These are phyloP conservation scores for Larix kaempferi DNA, from an alignment of 75 land plant species.

Conservation along the genomic window DNA sequence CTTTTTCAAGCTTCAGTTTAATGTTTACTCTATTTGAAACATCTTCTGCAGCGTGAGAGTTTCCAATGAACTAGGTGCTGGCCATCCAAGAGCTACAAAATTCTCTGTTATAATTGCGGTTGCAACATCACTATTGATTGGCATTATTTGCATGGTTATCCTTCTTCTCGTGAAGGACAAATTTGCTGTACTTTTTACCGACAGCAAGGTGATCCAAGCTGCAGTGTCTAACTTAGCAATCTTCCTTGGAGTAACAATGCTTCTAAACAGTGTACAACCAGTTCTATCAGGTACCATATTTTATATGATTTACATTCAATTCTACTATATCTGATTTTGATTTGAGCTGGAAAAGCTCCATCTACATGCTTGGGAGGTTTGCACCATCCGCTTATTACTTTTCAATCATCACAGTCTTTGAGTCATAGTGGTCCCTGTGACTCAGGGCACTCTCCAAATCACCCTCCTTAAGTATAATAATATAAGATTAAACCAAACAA, in stretches of 20 bases:
- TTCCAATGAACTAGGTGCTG: slow-evolving; percentile 87
- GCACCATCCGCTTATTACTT: too few species aligned
- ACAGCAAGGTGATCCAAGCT: slow-evolving; percentile 27
- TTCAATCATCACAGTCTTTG: too few species aligned
- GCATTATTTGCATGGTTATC: slow-evolving; percentile 29
- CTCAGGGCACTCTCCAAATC: too few species aligned
- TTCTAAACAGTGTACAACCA: slow-evolving; percentile 71
- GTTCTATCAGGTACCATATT: slow-evolving; percentile 57
- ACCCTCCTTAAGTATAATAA: too few species aligned
- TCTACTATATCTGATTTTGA: too few species aligned
- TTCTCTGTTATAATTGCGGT: slow-evolving; percentile 47
- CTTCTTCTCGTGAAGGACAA: slow-evolving; percentile 28
- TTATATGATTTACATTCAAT: too few species aligned
- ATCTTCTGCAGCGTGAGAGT: slow-evolving; percentile 48
- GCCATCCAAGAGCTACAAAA: slow-evolving; percentile 57
- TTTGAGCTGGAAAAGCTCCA: too few species aligned
- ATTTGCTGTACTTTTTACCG: slow-evolving; percentile 47
- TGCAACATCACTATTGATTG: slow-evolving; percentile 30
- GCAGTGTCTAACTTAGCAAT: slow-evolving; percentile 42
- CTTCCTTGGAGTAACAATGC: slow-evolving; percentile 52
- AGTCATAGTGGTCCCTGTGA: too few species aligned
- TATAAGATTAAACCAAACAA: too few species aligned
- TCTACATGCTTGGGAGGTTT: too few species aligned
- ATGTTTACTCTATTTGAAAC: too few species aligned
- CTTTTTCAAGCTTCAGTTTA: too few species aligned